phyloP scores from a whole-genome alignment of 2,329 filamentous ascomycete genomes.

The Cadophora luteo-olivacea region DNA sequence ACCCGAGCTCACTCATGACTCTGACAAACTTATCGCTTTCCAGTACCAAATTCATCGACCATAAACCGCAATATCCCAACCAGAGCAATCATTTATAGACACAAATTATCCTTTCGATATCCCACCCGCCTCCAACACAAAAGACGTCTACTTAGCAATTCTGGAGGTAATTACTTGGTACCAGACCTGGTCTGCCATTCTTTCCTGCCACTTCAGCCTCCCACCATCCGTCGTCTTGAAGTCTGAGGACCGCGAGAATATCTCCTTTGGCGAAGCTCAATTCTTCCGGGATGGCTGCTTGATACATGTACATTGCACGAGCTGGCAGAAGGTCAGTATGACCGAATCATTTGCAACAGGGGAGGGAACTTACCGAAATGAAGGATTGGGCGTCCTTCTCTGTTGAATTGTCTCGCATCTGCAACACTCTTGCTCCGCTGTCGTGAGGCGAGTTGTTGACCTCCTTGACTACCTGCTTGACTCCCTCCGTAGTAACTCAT shows the following conservation, averaged over 20 bases:
- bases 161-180: slow-evolving; percentile 71
- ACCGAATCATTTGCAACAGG: not conserved
- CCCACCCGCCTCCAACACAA: not conserved
- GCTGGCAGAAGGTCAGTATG: slow-evolving; percentile 60
- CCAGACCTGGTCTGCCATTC: slow-evolving; percentile 64
- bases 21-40: slow-evolving; percentile 8
- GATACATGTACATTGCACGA: slow-evolving; percentile 92
- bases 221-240: slow-evolving; percentile 99
- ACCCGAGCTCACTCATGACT: not conserved
- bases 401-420: slow-evolving; percentile 81
- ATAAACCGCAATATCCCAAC: not conserved
- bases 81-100: slow-evolving; percentile 7
- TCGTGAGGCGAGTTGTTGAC: slow-evolving; percentile 49
- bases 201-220: slow-evolving; percentile 88
- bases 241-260: slow-evolving; percentile 82
- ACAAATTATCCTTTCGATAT: slow-evolving; percentile 2
- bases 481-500: slow-evolving; percentile 60
- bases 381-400: slow-evolving; percentile 85
- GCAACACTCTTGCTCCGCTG: slow-evolving; percentile 84
- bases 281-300: slow-evolving; percentile 94
- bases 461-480: slow-evolving; percentile 42
- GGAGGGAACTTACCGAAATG: slow-evolving; percentile 81
- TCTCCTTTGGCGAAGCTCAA: slow-evolving; percentile 92
- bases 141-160: slow-evolving; percentile 38
- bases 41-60: not conserved